Evolutionary conservation across 2,329 filamentous ascomycete genomes (phyloP).

Genomic region (Pseudovirgaria hyperparasitica): DNA sequence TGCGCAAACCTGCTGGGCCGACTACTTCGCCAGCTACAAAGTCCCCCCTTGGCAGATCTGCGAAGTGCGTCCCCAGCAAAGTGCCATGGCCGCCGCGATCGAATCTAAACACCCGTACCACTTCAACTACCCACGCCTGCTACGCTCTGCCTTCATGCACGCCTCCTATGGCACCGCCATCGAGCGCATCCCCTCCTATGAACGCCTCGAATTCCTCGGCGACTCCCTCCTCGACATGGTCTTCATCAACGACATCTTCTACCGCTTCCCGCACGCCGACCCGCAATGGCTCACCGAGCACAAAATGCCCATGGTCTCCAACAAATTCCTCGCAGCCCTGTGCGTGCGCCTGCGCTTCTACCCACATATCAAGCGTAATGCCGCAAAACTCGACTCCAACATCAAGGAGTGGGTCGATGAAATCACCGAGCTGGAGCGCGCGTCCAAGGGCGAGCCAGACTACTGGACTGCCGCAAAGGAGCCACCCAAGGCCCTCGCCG

Average conservation of each 20-base stretch:
- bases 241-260: constrained; percentile 72
- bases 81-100: constrained; percentile 54
- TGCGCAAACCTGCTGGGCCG: constrained; percentile 51
- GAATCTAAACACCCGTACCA: constrained; percentile 45
- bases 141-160: constrained; percentile 79
- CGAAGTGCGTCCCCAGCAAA: constrained; percentile 50
- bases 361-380: constrained; percentile 48
- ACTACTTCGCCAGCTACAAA: constrained; percentile 60
- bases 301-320: constrained; percentile 99
- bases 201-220: constrained; percentile 83
- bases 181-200: constrained; percentile 75
- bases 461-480: constrained; percentile 51
- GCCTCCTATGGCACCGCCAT: constrained; percentile 65
- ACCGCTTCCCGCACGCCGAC: constrained; percentile 62
- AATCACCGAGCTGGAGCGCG: constrained; percentile 40
- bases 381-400: constrained; percentile 37
- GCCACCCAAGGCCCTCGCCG: constrained; percentile 65
- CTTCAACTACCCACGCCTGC: constrained; percentile 64
- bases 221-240: constrained; percentile 81
- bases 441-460: constrained; percentile 40
- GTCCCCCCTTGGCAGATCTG: constrained; percentile 59
- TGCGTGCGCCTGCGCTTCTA: constrained; percentile 70
- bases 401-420: constrained; percentile 44
- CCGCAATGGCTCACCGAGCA: constrained; percentile 97
- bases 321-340: constrained; percentile 79